These are phyloP conservation scores for Beauveria sp. DNA, from an alignment of 2,329 filamentous ascomycete species.

Conservation along the genomic window DNA sequence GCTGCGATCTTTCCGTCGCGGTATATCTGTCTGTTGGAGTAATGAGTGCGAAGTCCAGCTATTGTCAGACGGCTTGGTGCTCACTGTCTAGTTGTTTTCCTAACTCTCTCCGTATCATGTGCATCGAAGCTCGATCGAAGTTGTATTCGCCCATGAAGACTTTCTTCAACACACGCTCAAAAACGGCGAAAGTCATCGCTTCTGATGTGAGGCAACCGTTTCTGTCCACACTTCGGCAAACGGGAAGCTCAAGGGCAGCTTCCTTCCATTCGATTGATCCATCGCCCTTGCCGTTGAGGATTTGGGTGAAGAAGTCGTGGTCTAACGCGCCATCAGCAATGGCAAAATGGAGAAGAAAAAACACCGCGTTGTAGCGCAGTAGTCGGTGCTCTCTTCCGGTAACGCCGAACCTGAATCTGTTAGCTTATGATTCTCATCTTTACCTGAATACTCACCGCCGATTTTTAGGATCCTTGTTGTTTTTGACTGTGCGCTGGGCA, in stretches of 20 bases:
- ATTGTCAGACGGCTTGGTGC: neutral
- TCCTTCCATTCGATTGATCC: neutral
- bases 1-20: neutral
- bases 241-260: neutral
- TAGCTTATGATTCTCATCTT: neutral
- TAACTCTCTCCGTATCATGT: slow-evolving; percentile 1
- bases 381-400: neutral
- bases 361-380: slow-evolving; percentile 3
- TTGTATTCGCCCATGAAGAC: slow-evolving; percentile 2
- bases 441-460: neutral
- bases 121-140: neutral
- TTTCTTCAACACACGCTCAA: neutral
- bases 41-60: neutral
- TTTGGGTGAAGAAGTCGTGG: neutral
- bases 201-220: neutral
- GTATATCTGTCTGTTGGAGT: neutral
- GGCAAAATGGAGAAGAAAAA: slow-evolving; percentile 6
- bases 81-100: slow-evolving; percentile 3
- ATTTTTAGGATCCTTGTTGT: neutral
- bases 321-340: slow-evolving; percentile 8
- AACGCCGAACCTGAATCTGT: neutral
- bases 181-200: neutral
- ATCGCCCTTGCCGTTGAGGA: slow-evolving; percentile 1
- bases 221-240: neutral
- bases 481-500: neutral